These are phyloP conservation scores for Chenopodium berlandieri DNA, from an alignment of 148 eudicot species.

Conservation along the genomic window DNA sequence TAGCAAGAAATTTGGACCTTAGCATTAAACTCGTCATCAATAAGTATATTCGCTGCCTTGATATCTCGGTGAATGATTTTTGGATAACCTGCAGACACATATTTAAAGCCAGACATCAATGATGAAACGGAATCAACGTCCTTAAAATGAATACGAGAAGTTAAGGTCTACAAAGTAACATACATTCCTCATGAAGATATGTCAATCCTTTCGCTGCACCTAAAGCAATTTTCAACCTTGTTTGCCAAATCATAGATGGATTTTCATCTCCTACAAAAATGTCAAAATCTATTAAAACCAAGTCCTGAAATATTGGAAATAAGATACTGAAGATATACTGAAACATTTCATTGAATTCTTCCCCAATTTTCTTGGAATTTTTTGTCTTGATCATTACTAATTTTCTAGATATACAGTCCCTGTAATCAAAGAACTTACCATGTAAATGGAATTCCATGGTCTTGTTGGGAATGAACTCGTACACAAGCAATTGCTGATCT, in stretches of 20 bases:
- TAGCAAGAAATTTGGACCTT: conserved; percentile 36
- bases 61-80: conserved; percentile 77
- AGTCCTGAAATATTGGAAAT: too few relatives aligned
- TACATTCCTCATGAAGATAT: conserved; percentile 64
- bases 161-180: conserved; percentile 10
- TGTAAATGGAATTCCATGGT: conserved; percentile 60
- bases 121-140: not conserved
- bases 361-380: too few relatives aligned
- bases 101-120: not conserved
- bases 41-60: conserved; percentile 72
- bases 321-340: too few relatives aligned
- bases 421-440: conserved; percentile 32
- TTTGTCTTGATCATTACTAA: too few relatives aligned
- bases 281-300: not conserved
- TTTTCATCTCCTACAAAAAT: conserved; percentile 34
- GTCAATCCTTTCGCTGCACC: conserved; percentile 63
- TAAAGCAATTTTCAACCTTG: conserved; percentile 50
- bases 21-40: conserved; percentile 55
- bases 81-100: conserved; percentile 43
- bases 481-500: conserved; percentile 50
- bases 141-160: not conserved
- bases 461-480: conserved; percentile 61
- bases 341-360: not conserved
- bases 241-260: conserved; percentile 41
- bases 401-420: too few relatives aligned